Evolutionary conservation across 1,284 basidiomycete genomes (phyloP), one percentile per base, ranked within the genome.

Genomic region (Gomphus bonarii): DNA sequence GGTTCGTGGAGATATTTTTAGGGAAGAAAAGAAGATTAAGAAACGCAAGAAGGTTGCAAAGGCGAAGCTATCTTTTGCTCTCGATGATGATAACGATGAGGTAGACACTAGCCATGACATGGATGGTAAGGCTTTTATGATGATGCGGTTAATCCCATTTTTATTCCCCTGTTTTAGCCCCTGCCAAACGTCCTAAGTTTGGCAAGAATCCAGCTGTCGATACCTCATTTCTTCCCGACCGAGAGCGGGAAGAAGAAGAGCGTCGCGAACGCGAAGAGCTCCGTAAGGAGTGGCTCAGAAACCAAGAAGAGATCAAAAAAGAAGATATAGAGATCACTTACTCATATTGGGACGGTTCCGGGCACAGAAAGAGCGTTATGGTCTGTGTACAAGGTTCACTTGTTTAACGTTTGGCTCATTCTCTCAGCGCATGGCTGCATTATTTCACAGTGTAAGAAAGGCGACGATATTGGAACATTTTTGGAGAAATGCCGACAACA

Each of bases 261-360:
- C 81, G 93, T 7, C 79, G 80, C 50, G 85, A 94, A 68, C 78
- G 97, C 33, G 95, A 99, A 68, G 80, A 88, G 57, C 76, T 99
- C 38, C 79, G 95, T 3, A 80, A 93, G 62, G 84, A 97, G 67
- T 99, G 95, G 93, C 74, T 98, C 35, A 75, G 75, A 59, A 87
- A 85, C 67, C 95, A 99, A 66, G 93, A 95, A 62, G 78, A 85
- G 42, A 81, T 90, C 65, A 97, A 97, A 72, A 73, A 79, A 44
- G 94, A 95, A 64, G 87, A 91, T 28, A 88, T 97, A 57, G 91
- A 95, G 68, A 81, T 97, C 62, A 85, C 86, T 0, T 99, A 98
- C 68, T 97, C 93, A 0, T 99, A 88, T 71, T 99, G 97, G 97
- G 95, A 99, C 67, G 95, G 95, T 4, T 94, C 88, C 65, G 97